Evolutionary conservation across 1,284 basidiomycete genomes (phyloP), one percentile per base, ranked within the genome.

Genomic region (Trametes polyzona): DNA sequence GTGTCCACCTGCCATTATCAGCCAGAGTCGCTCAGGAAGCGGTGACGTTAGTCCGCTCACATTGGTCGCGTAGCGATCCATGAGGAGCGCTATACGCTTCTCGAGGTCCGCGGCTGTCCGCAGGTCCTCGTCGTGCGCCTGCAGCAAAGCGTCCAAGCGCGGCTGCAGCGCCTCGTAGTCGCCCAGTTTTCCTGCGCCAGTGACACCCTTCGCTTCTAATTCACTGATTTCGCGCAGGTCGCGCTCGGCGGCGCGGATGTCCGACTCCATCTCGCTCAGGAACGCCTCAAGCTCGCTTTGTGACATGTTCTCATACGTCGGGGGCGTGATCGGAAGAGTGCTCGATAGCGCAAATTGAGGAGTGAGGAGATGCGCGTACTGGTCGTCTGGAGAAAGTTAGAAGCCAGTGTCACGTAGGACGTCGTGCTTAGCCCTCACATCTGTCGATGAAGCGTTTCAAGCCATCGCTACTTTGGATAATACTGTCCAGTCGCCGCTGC

Each of bases 161-260:
- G 87, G 83, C 64, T 83, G 75, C 43, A 92, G 72, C 0, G 71
- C 72, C 65, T 89, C 83, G 56, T 88, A 83, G 26, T 88, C 90
- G 84, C 79, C 75, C 3, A 93, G 79, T 62, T 85, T 88, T 5
- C 89, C 90, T 1, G 88, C 86, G 16, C 81, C 82, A 8, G 84
- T 79, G 8, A 90, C 84, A 35, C 88, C 88, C 62, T 83, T 87
- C 65, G 80, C 79, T 60, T 89, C 86, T 42, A 92, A 71, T 12
- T 77, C 68, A 55, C 86, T 84, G 40, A 93, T 89, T 68, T 92
- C 90, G 26, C 81, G 80, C 78, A 92, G 82, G 64, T 92, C 90
- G 10, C 88, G 81, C 62, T 93, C 91, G 11, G 89, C 90, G 33
- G 84, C 81, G 19, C 89, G 87, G 51, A 93, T 84, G 51, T 93